Base-by-base conservation (phyloP, 768 basidiomycete species). In the Pulveroboletus sp. region DNA sequence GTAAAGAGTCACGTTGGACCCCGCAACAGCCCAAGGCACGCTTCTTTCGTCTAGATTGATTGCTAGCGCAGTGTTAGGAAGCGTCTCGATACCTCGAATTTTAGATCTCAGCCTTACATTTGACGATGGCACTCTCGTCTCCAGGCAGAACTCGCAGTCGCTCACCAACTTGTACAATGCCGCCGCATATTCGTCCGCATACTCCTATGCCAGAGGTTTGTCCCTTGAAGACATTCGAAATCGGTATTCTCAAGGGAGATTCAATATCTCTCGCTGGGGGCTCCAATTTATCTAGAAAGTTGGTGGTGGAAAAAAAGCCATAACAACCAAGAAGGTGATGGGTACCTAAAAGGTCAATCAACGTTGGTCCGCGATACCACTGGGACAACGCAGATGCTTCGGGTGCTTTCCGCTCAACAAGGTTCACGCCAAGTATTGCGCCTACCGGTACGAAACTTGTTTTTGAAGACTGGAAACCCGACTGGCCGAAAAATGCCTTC, bases 161-260 rank as follows among this genome's bases (percentile, higher is more conserved):
- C 71, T 98, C 94, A 2, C 97, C 95, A 3, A 94, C 87, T 68
- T 97, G 94, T 4, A 97, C 78, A 32, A 97, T 74, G 6, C 97
- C 97, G 36, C 86, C 83, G 59, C 85, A 90, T 37, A 98, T 71
- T 42, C 94, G 73, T 16, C 97, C 97, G 20, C 85, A 80, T 0
- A 97, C 82, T 0, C 84, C 88, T 5, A 80, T 81, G 2, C 87
- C 81, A 3, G 89, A 82, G 14, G 85, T 81, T 61, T 87, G 85
- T 4, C 90, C 88, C 67, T 86, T 94, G 76, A 95, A 98, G 4
- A 98, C 90, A 64, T 99, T 98, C 12, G 93, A 88, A 19, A 98
- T 80, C 0, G 97, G 97, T 38, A 97, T 75, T 32, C 97, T 81
- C 20, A 95, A 67, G 0, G 94, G 85, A 0, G 82, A 76, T 4